Evolutionary conservation across 352 stramenopile species (phyloP).

Genomic region (Phytopythium kandeliae): DNA sequence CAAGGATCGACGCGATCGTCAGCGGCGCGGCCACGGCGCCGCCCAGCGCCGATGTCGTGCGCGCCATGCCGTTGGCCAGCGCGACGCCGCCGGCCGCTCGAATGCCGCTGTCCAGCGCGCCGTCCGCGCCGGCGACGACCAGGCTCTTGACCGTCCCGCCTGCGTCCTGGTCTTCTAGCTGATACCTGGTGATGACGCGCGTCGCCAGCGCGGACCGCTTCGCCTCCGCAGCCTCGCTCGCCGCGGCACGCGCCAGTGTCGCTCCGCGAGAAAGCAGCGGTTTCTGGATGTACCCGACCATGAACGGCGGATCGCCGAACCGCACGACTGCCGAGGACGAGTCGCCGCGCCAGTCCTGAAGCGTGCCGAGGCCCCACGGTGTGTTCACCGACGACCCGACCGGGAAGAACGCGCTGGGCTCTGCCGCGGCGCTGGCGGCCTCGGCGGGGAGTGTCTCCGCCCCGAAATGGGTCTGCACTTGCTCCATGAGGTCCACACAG

Average conservation of each 20-base stretch:
- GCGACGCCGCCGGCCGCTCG: conserved; percentile 63
- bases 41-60: conserved; percentile 38
- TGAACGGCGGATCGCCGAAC: conserved; percentile 17
- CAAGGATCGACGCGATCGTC: conserved; percentile 78
- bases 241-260: conserved; percentile 18
- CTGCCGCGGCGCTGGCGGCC: background rate
- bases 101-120: conserved; percentile 68
- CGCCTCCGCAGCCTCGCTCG: conserved; percentile 26
- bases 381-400: conserved; percentile 49
- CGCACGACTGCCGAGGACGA: conserved; percentile 37
- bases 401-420: conserved; percentile 29
- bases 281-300: conserved; percentile 62
- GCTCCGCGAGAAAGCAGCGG: conserved; percentile 46
- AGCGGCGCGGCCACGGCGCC: conserved; percentile 52
- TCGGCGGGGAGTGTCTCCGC: background rate
- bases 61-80: conserved; percentile 58
- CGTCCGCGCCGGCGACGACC: conserved; percentile 50
- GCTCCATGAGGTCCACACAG: conserved; percentile 55
- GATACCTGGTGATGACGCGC: conserved; percentile 44
- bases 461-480: conserved; percentile 40
- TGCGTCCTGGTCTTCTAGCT: conserved; percentile 26
- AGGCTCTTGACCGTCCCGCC: conserved; percentile 31
- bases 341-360: conserved; percentile 40
- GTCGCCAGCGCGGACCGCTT: conserved; percentile 45
- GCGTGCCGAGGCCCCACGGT: conserved; percentile 50